A percentile compares a stretch with the other conserved stretches of the same genome.
These are phyloP conservation scores for Taphrina sp. DNA, from an alignment of 1,139 yeast genomes.

Conservation along the genomic window DNA sequence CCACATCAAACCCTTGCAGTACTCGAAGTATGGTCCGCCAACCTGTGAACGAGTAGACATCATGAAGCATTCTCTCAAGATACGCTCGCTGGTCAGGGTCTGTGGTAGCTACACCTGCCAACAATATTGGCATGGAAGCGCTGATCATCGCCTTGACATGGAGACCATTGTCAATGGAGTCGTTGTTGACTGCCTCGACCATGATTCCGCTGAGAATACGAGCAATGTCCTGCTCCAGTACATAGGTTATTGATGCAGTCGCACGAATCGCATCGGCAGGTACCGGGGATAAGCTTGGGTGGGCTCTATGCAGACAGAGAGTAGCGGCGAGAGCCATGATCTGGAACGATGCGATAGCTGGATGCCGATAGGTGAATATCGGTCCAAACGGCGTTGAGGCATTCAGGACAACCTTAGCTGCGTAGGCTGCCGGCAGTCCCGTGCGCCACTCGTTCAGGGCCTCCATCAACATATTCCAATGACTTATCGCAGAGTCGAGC, in stretches of 20 bases:
- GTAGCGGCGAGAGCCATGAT: constrained; percentile 13
- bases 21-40: constrained; percentile 28
- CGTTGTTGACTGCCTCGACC: constrained; percentile 14
- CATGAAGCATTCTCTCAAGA: constrained; percentile 20
- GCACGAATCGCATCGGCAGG: constrained; percentile 17
- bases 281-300: constrained; percentile 6
- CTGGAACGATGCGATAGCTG: constrained; percentile 27
- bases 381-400: constrained; percentile 25
- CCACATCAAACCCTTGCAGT: constrained; percentile 17
- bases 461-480: constrained; percentile 14
- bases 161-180: constrained; percentile 2
- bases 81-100: constrained; percentile 20
- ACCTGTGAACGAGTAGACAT: constrained; percentile 20
- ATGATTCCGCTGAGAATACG: constrained; percentile 20
- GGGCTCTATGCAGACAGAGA: constrained; percentile 19
- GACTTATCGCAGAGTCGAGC: not conserved
- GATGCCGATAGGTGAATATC: constrained; percentile 8
- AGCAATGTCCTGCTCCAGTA: constrained; percentile 7
- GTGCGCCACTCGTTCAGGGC: constrained; percentile 13
- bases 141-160: constrained; percentile 27
- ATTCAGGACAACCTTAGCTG: not conserved
- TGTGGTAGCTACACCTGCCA: constrained; percentile 10
- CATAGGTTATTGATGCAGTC: not conserved
- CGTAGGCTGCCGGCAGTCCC: constrained; percentile 4
- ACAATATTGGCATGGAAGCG: constrained; percentile 15